These are phyloP conservation scores for Buxus sempervirens DNA, from an alignment of 164 flowering plant genomes.

Conservation along the genomic window DNA sequence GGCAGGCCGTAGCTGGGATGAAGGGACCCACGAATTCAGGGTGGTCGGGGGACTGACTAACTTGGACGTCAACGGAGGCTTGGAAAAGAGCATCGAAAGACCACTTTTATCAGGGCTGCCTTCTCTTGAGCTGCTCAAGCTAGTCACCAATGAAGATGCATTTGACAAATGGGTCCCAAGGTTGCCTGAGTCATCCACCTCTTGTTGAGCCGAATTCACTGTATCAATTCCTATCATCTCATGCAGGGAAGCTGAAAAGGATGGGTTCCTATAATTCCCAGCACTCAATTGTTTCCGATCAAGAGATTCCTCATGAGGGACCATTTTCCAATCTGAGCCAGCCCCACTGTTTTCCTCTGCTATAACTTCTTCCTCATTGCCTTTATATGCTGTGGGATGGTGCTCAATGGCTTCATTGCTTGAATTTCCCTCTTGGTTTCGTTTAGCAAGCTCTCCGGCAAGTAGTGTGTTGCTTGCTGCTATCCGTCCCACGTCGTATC, in stretches of 20 bases:
- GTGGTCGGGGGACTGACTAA: conserved; percentile 20
- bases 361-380: conserved; percentile 14
- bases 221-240: conserved; percentile 46
- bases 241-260: conserved; percentile 41
- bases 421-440: conserved; percentile 29
- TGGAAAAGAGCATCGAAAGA: conserved; percentile 32
- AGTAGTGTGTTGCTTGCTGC: conserved; percentile 59
- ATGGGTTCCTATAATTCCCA: conserved; percentile 20
- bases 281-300: conserved; percentile 27
- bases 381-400: conserved; percentile 18
- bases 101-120: conserved; percentile 61
- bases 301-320: conserved; percentile 20
- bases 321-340: conserved; percentile 50
- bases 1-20: conserved; percentile 44
- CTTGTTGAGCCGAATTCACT: conserved; percentile 19
- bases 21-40: conserved; percentile 46
- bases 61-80: conserved; percentile 35
- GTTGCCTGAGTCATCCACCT: conserved; percentile 32
- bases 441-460: conserved; percentile 51
- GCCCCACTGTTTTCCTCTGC: conserved; percentile 22
- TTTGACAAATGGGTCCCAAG: conserved; percentile 41
- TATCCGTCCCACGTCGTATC: conserved; percentile 59
- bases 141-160: conserved; percentile 61
- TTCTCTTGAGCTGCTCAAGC: conserved; percentile 67
- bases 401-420: conserved; percentile 7